These are phyloP conservation scores for Colletotrichum falcatum DNA, from an alignment of 2,329 filamentous ascomycete genomes.

Conservation along the genomic window DNA sequence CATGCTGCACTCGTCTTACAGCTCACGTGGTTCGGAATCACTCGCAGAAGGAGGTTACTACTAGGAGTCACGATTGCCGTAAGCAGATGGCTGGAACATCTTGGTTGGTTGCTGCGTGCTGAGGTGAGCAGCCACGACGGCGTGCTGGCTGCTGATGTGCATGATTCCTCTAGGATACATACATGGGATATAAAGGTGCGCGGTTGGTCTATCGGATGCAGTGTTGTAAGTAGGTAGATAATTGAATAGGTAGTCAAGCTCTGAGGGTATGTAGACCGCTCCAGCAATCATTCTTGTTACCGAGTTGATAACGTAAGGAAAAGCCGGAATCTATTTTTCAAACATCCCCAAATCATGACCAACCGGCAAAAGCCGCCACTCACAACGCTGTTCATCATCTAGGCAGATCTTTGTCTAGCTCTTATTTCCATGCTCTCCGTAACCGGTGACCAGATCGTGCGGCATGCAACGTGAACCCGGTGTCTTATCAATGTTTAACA, in stretches of 20 bases:
- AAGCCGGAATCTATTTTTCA: neutral
- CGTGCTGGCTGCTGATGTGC: neutral
- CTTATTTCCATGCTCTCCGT: neutral
- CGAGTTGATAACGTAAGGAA: neutral
- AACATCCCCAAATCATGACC: neutral
- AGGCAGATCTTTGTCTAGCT: neutral
- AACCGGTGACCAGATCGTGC: neutral
- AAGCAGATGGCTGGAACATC: neutral
- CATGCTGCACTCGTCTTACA: neutral
- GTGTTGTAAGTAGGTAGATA: neutral
- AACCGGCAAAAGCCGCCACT: neutral
- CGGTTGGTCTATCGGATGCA: neutral
- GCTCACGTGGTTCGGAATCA: no score
- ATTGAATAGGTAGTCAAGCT: neutral
- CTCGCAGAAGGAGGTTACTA: neutral
- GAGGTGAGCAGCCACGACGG: neutral
- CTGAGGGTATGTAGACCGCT: neutral
- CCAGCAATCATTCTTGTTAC: neutral
- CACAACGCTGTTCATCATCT: neutral
- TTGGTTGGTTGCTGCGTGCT: neutral
- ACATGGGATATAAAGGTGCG: no score
- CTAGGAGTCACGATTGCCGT: neutral
- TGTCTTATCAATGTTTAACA: neutral
- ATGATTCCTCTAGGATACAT: neutral
- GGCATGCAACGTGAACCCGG: neutral